These are phyloP conservation scores for Fusarium sp. DNA, from an alignment of 2,329 filamentous ascomycete species.

Conservation along the genomic window DNA sequence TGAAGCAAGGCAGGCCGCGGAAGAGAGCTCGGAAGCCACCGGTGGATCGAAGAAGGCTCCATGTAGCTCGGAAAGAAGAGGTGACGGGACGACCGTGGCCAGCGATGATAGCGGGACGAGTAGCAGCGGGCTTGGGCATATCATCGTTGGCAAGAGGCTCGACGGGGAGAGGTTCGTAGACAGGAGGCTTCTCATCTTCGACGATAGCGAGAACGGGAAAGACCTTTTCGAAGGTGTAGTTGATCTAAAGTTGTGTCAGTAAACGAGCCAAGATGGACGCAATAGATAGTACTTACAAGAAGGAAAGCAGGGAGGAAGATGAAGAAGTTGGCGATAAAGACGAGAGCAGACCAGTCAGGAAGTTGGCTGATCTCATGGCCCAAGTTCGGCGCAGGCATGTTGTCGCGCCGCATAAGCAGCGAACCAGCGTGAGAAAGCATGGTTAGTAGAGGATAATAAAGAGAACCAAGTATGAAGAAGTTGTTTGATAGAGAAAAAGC, in stretches of 20 bases:
- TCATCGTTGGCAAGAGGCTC: conserved; percentile 57
- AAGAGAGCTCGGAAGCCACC: conserved; percentile 76
- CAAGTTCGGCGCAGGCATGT: conserved; percentile 34
- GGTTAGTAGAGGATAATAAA: not conserved
- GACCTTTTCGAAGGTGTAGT: conserved; percentile 64
- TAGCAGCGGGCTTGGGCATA: conserved; percentile 52
- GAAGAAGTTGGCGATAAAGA: conserved; percentile 58
- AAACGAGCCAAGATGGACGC: not conserved
- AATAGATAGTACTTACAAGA: conserved; percentile 52
- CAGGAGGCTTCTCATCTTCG: conserved; percentile 68
- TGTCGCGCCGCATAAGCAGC: conserved; percentile 52
- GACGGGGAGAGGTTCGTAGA: conserved; percentile 65
- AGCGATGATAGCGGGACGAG: conserved; percentile 40
- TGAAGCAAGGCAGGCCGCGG: conserved; percentile 72
- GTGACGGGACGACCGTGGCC: conserved; percentile 54
- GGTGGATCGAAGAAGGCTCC: conserved; percentile 68
- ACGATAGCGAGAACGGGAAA: conserved; percentile 69
- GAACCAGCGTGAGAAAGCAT: conserved; percentile 40
- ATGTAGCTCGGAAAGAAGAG: conserved; percentile 63
- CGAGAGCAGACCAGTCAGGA: conserved; percentile 54
- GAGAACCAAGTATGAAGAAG: not conserved
- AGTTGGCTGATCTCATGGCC: conserved; percentile 12
- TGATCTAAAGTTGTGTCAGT: conserved; percentile 51
- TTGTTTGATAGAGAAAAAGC: conserved; percentile 6
- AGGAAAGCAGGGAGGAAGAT: conserved; percentile 61